A percentile compares a stretch with the other conserved stretches of the same genome.
These are phyloP conservation scores for Asterophora lycoperdoides DNA, from an alignment of 768 basidiomycete species.

Conservation along the genomic window DNA sequence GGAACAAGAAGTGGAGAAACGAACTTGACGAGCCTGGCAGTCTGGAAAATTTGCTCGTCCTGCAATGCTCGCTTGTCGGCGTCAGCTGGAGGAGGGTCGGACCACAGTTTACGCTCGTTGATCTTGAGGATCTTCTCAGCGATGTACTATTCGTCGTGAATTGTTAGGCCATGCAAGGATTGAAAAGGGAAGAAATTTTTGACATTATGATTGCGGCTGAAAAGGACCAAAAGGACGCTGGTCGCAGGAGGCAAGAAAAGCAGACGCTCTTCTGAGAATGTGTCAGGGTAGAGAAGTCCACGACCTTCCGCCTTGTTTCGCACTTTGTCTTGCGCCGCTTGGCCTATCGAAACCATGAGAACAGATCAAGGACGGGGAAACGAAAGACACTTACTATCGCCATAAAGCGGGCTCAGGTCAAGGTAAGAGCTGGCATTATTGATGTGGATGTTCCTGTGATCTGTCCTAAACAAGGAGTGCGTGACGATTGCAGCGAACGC, in stretches of 20 bases:
- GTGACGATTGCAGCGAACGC: constrained; percentile 63
- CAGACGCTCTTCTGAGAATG: constrained; percentile 48
- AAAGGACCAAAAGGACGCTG: constrained; percentile 49
- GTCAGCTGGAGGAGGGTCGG: constrained; percentile 36
- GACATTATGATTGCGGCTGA: constrained; percentile 60
- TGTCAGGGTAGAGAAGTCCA: constrained; percentile 49
- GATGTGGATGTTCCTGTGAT: constrained; percentile 35
- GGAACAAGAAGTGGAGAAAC: too few species aligned
- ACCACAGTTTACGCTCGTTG: constrained; percentile 50
- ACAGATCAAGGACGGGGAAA: neutral
- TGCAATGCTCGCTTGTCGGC: constrained; percentile 24
- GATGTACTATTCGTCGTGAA: constrained; percentile 39
- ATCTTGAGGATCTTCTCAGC: constrained; percentile 48
- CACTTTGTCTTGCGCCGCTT: constrained; percentile 35
- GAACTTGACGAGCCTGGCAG: constrained; percentile 50
- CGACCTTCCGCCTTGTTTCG: constrained; percentile 43
- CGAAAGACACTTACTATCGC: constrained; percentile 38
- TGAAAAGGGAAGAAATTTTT: too few species aligned
- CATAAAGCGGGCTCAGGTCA: constrained; percentile 53
- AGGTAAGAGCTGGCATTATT: constrained; percentile 55
- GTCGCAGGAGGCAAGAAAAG: constrained; percentile 51
- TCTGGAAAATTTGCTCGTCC: constrained; percentile 59
- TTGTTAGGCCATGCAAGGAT: too few species aligned
- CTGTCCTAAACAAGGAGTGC: constrained; percentile 53
- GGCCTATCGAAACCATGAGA: constrained; percentile 22